These are phyloP conservation scores for Syzygium grande DNA, from an alignment of 345 rosid genomes.

Conservation along the genomic window DNA sequence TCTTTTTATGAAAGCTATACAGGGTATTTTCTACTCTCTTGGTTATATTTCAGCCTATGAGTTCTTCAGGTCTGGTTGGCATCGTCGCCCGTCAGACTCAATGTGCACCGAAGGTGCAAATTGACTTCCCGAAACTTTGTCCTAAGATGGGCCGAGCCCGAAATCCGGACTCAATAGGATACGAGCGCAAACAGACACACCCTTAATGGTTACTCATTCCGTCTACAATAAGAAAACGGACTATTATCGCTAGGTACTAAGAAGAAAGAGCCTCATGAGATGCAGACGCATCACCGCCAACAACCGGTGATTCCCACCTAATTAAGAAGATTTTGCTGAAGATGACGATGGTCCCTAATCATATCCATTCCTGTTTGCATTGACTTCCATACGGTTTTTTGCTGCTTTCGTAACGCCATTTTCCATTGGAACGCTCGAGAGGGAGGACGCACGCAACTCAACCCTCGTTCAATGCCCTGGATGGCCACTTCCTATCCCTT, in stretches of 20 bases:
- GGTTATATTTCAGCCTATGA: not conserved
- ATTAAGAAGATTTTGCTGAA: too few species aligned
- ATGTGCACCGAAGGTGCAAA: not conserved
- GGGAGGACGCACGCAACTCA: too few species aligned
- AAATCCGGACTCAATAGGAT: not conserved
- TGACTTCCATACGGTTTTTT: not conserved
- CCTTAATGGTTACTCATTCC: not conserved
- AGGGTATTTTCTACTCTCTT: not conserved
- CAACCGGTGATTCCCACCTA: too few species aligned
- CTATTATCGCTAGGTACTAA: not conserved
- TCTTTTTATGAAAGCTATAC: not conserved
- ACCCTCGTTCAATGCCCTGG: too few species aligned
- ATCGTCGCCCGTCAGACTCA: accelerated
- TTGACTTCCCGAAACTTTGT: not conserved
- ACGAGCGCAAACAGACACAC: not conserved
- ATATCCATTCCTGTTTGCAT: not conserved
- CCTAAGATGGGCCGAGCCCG: not conserved
- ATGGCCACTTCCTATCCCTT: too few species aligned
- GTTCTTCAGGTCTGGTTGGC: not conserved
- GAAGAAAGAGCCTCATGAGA: not conserved
- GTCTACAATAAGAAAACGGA: not conserved
- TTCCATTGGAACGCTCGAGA: too few species aligned
- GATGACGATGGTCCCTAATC: not conserved
- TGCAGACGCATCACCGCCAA: too few species aligned
- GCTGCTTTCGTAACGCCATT: not conserved